Percentiles rank a stretch among this genome's conserved stretches.
Conservation (phyloP, 768 basidiomycete genomes). For the Pisolithus orientalis region DNA sequence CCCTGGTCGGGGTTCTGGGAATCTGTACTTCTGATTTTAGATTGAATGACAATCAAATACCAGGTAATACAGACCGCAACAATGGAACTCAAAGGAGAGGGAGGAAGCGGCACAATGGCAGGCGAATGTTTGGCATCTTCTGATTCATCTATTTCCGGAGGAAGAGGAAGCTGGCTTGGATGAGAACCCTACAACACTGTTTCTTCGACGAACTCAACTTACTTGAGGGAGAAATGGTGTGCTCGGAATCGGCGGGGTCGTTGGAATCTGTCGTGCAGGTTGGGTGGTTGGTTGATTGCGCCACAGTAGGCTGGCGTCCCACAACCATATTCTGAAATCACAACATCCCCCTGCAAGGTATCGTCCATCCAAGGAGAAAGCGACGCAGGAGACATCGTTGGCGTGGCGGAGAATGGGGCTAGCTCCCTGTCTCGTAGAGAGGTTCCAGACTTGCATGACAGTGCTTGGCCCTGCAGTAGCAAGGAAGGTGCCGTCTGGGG, state of each 20-base stretch:
- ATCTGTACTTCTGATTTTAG: constrained; percentile 7
- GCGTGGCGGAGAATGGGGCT: constrained; percentile 19
- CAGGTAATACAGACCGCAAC: constrained; percentile 9
- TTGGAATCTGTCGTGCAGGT: constrained; percentile 6
- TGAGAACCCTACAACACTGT: background rate
- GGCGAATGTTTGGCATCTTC: constrained; percentile 3
- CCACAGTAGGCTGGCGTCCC: constrained; percentile 19
- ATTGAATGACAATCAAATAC: background rate
- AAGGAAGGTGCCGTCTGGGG: constrained; percentile 24
- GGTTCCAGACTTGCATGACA: constrained; percentile 26
- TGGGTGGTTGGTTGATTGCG: constrained; percentile 1
- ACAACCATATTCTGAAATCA: constrained; percentile 24
- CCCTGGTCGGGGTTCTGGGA: constrained; percentile 5
- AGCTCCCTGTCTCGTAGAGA: constrained; percentile 14
- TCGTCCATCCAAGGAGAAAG: constrained; percentile 26
- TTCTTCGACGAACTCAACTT: background rate
- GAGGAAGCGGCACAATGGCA: constrained; percentile 17
- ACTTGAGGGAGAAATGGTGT: constrained; percentile 4
- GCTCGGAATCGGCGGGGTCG: constrained; percentile 1
- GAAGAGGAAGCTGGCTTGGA: background rate
- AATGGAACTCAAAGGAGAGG: constrained; percentile 17
- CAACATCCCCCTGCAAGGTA: constrained; percentile 22
- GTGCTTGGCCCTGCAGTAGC: constrained; percentile 27
- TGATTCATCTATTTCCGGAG: background rate
- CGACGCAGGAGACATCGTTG: constrained; percentile 26